Percentiles rank a stretch among this genome's conserved stretches.
Conservation (phyloP, 306 rosid genomes). For the Castanea crenata region DNA sequence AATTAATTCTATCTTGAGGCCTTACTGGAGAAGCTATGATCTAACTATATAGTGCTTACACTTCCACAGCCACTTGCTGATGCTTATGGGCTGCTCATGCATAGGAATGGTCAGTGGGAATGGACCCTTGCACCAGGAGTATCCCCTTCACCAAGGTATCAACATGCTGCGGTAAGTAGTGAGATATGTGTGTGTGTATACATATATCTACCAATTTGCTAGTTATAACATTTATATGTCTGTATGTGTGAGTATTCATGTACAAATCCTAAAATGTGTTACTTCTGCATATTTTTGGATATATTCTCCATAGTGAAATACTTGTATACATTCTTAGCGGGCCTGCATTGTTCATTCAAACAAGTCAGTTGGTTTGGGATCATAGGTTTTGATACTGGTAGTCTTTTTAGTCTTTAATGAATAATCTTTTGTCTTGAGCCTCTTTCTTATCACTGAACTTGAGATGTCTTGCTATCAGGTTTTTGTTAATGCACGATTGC, state of each 20-base stretch:
- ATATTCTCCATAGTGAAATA: background rate
- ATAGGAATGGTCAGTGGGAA: constrained; percentile 98
- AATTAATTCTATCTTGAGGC: background rate
- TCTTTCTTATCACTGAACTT: constrained; percentile 8
- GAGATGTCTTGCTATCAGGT: constrained; percentile 55
- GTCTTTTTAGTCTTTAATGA: background rate
- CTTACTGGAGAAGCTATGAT: constrained; percentile 7
- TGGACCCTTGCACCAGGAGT: constrained; percentile 99
- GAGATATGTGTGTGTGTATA: constrained; percentile 5
- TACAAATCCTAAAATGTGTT: background rate
- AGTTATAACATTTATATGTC: constrained; percentile 1
- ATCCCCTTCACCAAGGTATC: constrained; percentile 95
- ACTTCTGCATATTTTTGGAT: background rate
- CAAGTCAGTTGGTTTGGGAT: background rate
- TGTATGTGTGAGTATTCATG: background rate
- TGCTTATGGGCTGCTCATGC: constrained; percentile 97
- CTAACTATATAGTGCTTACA: constrained; percentile 17
- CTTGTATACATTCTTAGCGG: background rate
- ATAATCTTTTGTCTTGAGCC: constrained; percentile 16
- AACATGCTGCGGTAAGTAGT: constrained; percentile 96
- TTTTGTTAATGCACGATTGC: constrained; percentile 97
- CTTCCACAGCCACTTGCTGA: constrained; percentile 78
- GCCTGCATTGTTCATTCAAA: background rate
- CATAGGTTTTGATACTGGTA: background rate
- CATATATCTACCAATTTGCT: background rate